Percentiles rank a stretch among this genome's conserved stretches.
phyloP scores from a whole-genome alignment of 2,329 filamentous ascomycete species.

The Ophiocordyceps camponoti-floridani region DNA sequence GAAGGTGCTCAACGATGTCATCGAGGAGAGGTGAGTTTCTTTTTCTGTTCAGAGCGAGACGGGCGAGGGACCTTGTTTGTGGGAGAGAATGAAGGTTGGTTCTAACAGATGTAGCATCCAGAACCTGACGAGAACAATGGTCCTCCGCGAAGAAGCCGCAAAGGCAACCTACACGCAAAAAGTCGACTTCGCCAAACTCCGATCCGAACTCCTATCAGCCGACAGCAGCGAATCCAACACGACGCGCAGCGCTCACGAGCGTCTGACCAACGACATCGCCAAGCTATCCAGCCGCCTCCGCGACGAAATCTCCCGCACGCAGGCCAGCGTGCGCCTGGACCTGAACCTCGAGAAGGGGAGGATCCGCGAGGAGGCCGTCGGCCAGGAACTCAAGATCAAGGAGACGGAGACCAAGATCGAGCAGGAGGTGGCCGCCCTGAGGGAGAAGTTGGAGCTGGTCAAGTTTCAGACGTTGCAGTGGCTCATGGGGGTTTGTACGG shows the following conservation, averaged over 20 bases:
- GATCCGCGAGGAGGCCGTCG: conserved; percentile 89
- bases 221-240: conserved; percentile 83
- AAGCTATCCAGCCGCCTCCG: conserved; percentile 79
- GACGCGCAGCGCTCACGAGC: conserved; percentile 78
- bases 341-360: conserved; percentile 92
- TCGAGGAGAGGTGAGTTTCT: conserved; percentile 60
- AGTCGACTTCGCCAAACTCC: conserved; percentile 93
- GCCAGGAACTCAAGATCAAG: conserved; percentile 94
- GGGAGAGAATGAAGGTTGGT: too few relatives aligned
- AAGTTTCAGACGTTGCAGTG: conserved; percentile 98
- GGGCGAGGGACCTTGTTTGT: too few relatives aligned
- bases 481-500: conserved; percentile 73
- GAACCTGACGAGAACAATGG: conserved; percentile 95
- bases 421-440: conserved; percentile 79
- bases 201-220: conserved; percentile 79
- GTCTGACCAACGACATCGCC: conserved; percentile 82
- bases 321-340: conserved; percentile 81
- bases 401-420: conserved; percentile 98
- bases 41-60: too few relatives aligned
- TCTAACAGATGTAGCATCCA: conserved; percentile 47
- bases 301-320: conserved; percentile 87
- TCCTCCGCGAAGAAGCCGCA: conserved; percentile 81
- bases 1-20: conserved; percentile 90
- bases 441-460: conserved; percentile 87
- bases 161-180: conserved; percentile 72